These are phyloP conservation scores for Claviceps monticola DNA, from an alignment of 2,329 filamentous ascomycete genomes.

Conservation along the genomic window DNA sequence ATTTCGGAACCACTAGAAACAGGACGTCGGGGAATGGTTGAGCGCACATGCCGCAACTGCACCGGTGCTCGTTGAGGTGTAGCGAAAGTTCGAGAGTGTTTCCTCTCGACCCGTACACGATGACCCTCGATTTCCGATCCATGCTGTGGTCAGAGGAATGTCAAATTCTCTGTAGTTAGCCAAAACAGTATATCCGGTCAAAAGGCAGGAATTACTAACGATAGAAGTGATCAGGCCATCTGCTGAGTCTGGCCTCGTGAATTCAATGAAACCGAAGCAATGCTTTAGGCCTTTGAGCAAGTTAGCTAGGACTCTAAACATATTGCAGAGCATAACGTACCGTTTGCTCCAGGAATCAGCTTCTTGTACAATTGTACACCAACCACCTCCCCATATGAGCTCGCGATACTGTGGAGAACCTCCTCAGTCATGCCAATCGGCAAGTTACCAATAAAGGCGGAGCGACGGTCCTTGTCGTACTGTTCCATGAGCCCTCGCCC, in stretches of 20 bases:
- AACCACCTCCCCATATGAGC: slow-evolving; percentile 24
- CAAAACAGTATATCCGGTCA: slow-evolving; percentile 2
- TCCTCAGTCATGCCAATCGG: slow-evolving; percentile 23
- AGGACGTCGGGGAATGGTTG: slow-evolving; percentile 5
- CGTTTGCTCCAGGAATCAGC: slow-evolving; percentile 7
- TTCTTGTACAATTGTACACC: slow-evolving; percentile 15
- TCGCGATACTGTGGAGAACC: slow-evolving; percentile 23
- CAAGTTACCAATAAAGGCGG: slow-evolving; percentile 33
- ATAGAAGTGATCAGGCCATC: slow-evolving; percentile 21
- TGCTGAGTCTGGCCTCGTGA: slow-evolving; percentile 21
- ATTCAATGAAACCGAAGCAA: slow-evolving; percentile 27
- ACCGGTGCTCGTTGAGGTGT: slow-evolving; percentile 7
- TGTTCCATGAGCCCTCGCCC: slow-evolving; percentile 14
- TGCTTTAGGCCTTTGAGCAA: slow-evolving; percentile 9
- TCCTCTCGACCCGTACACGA: slow-evolving; percentile 25
- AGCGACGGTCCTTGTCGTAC: slow-evolving; percentile 31
- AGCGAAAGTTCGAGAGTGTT: slow-evolving; percentile 14
- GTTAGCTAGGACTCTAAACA: slow-evolving; percentile 6
- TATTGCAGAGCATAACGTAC: background rate
- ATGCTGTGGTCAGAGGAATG: slow-evolving; percentile 14
- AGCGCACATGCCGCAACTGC: slow-evolving; percentile 3
- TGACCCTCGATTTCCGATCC: slow-evolving; percentile 17
- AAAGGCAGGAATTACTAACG: slow-evolving; percentile 17
- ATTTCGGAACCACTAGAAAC: background rate
- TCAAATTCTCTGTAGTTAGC: too few species aligned